Percentiles rank a stretch among this genome's conserved stretches.
Conservation (phyloP, 2,329 filamentous ascomycete species). For the Alternaria novae-zelandiae region DNA sequence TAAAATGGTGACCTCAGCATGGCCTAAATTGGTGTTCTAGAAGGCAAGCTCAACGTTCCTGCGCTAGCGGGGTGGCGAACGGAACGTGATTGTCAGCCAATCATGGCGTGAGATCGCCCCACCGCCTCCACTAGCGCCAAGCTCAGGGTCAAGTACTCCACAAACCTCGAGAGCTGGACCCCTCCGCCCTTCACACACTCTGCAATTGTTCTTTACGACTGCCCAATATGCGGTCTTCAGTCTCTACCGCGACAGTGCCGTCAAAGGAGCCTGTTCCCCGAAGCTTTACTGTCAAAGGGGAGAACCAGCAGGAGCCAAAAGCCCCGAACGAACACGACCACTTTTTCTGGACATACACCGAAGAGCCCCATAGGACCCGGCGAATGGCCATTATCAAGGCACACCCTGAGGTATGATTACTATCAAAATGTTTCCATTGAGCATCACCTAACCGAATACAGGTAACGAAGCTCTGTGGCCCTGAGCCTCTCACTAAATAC, state of each 20-base stretch:
- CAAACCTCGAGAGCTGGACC: slow-evolving; percentile 7
- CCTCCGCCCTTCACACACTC: slow-evolving; percentile 4
- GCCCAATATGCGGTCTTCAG: slow-evolving; percentile 45
- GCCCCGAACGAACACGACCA: slow-evolving; percentile 54
- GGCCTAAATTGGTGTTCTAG: background rate
- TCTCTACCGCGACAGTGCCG: slow-evolving; percentile 42
- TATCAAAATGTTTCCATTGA: background rate
- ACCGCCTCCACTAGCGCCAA: slow-evolving; percentile 11
- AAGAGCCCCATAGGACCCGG: slow-evolving; percentile 92
- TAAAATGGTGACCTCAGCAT: no score
- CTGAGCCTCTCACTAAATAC: slow-evolving; percentile 94
- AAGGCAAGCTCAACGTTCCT: slow-evolving; percentile 2
- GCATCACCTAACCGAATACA: slow-evolving; percentile 43
- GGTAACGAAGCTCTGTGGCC: slow-evolving; percentile 97
- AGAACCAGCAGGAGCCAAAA: slow-evolving; percentile 19
- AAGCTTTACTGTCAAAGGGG: slow-evolving; percentile 31
- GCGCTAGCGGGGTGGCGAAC: slow-evolving; percentile 11
- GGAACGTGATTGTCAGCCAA: slow-evolving; percentile 9
- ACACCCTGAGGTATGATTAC: slow-evolving; percentile 79
- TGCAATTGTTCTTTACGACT: slow-evolving; percentile 7
- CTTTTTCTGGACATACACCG: slow-evolving; percentile 99
- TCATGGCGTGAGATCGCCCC: slow-evolving; percentile 7
- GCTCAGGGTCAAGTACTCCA: slow-evolving; percentile 15
- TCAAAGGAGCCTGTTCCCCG: slow-evolving; percentile 30
- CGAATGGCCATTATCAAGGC: slow-evolving; percentile 96